Percentiles rank a stretch among this genome's conserved stretches.
phyloP scores from a whole-genome alignment of 2,329 filamentous ascomycete species.

The Trichoderma atrobrunneum region DNA sequence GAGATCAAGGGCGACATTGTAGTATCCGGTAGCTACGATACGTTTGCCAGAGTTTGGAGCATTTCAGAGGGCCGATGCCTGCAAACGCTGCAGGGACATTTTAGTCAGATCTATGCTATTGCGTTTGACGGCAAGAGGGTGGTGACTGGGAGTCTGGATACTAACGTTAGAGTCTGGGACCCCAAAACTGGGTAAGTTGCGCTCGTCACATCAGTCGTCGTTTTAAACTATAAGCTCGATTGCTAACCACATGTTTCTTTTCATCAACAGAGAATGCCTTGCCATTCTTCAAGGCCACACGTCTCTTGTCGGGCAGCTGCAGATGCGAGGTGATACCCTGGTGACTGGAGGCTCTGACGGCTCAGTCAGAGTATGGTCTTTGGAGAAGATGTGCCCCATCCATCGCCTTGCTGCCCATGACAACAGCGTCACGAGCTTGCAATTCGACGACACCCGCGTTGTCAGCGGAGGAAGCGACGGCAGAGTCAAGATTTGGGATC shows the following conservation, averaged over 20 bases:
- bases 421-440: slow-evolving; percentile 95
- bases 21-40: slow-evolving; percentile 98
- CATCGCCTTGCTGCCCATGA: slow-evolving; percentile 95
- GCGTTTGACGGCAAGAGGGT: slow-evolving; percentile 93
- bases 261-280: slow-evolving; percentile 63
- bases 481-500: slow-evolving; percentile 97
- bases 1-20: slow-evolving; percentile 96
- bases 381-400: slow-evolving; percentile 86
- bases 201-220: neutral
- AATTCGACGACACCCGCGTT: slow-evolving; percentile 94
- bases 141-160: slow-evolving; percentile 93
- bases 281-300: slow-evolving; percentile 96
- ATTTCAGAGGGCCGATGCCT: slow-evolving; percentile 93
- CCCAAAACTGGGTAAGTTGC: slow-evolving; percentile 72
- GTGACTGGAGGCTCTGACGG: slow-evolving; percentile 96
- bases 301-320: slow-evolving; percentile 90
- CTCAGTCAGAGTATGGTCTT: slow-evolving; percentile 92
- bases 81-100: slow-evolving; percentile 87
- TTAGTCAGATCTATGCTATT: slow-evolving; percentile 98
- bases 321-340: slow-evolving; percentile 90
- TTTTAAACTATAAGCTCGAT: slow-evolving; percentile 19
- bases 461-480: slow-evolving; percentile 96
- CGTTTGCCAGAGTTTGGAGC: slow-evolving; percentile 94
- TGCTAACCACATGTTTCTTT: slow-evolving; percentile 28
- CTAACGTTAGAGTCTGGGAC: slow-evolving; percentile 96